phyloP scores from a whole-genome alignment of 805 yeast species.

The Wickerhamiella slavikovae region DNA sequence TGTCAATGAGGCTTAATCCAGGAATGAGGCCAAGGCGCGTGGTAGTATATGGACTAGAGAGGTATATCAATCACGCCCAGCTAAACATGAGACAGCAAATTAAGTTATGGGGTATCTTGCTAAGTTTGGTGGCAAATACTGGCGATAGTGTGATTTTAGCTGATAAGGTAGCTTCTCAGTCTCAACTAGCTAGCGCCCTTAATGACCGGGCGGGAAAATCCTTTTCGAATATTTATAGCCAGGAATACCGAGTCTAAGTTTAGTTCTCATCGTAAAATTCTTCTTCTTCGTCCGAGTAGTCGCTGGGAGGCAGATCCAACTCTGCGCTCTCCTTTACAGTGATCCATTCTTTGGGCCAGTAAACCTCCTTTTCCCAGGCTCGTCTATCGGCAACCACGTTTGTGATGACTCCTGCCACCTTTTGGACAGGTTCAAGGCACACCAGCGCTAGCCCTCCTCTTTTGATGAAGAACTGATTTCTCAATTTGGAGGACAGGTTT shows the following conservation, averaged over 20 bases:
- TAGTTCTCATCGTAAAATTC: slow-evolving; percentile 10
- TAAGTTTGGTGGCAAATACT: too few species aligned
- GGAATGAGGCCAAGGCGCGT: too few species aligned
- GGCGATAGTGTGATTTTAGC: too few species aligned
- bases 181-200: too few species aligned
- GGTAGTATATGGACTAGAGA: too few species aligned
- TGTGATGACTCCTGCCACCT: slow-evolving; percentile 12
- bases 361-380: slow-evolving; percentile 16
- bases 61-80: too few species aligned
- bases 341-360: slow-evolving; percentile 17
- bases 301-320: slow-evolving; percentile 12
- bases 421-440: slow-evolving; percentile 7
- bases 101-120: too few species aligned
- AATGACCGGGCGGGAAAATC: too few species aligned
- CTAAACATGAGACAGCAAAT: too few species aligned
- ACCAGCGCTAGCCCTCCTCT: slow-evolving; percentile 19
- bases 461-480: slow-evolving; percentile 18
- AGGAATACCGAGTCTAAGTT: background rate
- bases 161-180: too few species aligned
- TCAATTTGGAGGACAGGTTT: slow-evolving; percentile 16
- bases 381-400: slow-evolving; percentile 16
- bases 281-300: slow-evolving; percentile 13
- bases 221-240: too few species aligned
- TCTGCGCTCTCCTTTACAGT: slow-evolving; percentile 7
- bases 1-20: too few species aligned